Conservation (phyloP, 169 alveolate species). For the Babesia caballi region DNA sequence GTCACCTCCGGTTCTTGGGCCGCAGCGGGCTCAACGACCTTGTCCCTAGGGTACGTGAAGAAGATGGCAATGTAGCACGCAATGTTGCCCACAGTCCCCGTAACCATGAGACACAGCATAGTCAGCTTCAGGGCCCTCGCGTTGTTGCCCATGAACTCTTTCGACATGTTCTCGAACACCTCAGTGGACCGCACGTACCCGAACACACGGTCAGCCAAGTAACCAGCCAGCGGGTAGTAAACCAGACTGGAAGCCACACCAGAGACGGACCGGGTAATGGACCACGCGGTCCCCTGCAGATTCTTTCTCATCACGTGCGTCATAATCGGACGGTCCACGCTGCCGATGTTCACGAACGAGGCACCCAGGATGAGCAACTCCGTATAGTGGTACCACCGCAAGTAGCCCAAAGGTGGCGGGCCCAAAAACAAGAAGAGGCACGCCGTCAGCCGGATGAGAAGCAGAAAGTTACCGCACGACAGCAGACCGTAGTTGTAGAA, state of each 20-base stretch:
- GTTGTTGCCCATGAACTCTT: background rate
- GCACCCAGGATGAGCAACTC: background rate
- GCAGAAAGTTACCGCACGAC: background rate
- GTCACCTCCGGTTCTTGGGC: too few relatives aligned
- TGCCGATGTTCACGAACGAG: background rate
- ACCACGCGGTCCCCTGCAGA: background rate
- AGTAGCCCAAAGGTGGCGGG: background rate
- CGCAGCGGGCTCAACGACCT: too few relatives aligned
- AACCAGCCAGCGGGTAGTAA: background rate
- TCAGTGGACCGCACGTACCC: background rate
- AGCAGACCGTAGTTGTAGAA: slow-evolving; percentile 23
- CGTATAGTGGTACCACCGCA: slow-evolving; percentile 8
- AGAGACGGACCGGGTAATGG: background rate
- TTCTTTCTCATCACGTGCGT: background rate
- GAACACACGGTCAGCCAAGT: slow-evolving; percentile 2
- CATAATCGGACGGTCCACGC: slow-evolving; percentile 9
- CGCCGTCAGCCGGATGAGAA: background rate
- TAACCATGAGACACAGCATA: background rate
- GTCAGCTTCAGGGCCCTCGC: slow-evolving; percentile 5
- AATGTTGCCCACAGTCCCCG: background rate
- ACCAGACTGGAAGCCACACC: background rate
- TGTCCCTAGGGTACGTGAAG: slow-evolving; percentile 15
- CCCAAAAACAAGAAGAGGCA: background rate
- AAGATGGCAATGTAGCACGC: background rate
- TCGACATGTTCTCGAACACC: background rate